Conservation (phyloP, 345 rosid genomes). For the Salix arbutifolia region DNA sequence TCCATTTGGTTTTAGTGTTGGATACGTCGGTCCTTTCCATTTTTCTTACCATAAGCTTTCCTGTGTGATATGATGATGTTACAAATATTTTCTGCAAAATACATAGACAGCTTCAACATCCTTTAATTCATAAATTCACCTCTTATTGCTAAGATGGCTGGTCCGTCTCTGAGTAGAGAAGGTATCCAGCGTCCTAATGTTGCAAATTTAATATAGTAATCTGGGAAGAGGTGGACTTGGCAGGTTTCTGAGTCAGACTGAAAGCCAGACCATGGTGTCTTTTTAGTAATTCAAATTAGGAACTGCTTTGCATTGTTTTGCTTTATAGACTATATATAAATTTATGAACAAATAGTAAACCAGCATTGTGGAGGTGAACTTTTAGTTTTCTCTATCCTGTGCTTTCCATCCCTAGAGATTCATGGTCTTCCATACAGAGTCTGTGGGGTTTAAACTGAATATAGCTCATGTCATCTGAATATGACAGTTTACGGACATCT, state of each 20-base stretch:
- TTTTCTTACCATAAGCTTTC: neutral
- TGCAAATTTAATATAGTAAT: neutral
- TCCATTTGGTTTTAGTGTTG: constrained; percentile 4
- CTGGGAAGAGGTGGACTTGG: neutral
- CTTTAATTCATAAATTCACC: neutral
- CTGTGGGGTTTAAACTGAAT: neutral
- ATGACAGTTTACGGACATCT: neutral
- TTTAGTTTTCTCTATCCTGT: neutral
- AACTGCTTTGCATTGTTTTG: neutral
- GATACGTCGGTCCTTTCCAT: neutral
- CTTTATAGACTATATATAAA: neutral
- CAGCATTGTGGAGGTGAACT: neutral
- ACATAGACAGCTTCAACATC: neutral
- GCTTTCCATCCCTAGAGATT: neutral
- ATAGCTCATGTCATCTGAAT: neutral
- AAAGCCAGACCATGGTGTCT: neutral
- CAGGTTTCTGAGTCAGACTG: neutral
- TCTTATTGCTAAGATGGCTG: neutral
- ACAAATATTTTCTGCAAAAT: neutral
- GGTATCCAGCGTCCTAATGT: neutral
- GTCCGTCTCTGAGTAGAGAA: neutral
- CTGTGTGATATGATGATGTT: neutral
- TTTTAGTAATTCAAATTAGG: neutral
- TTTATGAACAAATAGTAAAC: neutral
- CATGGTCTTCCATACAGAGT: neutral